These are phyloP conservation scores for Collybiopsis confluens DNA, from an alignment of 768 basidiomycete genomes.

Conservation along the genomic window DNA sequence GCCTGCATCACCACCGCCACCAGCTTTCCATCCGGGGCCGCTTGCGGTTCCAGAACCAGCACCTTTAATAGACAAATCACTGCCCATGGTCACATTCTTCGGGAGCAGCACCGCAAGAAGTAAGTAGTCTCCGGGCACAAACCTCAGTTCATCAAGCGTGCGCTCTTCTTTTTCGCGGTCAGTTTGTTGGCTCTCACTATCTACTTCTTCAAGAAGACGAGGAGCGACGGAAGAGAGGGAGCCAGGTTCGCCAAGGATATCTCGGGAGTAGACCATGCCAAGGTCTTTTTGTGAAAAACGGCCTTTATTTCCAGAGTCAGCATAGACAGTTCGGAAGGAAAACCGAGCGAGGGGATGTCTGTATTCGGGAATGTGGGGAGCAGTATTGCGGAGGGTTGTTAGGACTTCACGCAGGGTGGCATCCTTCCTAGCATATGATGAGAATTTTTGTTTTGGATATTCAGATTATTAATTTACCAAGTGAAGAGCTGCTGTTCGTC, in stretches of 20 bases:
- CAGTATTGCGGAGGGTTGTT: slow-evolving; percentile 69
- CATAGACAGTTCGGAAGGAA: slow-evolving; percentile 76
- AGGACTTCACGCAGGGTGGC: slow-evolving; percentile 77
- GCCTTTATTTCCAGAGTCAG: slow-evolving; percentile 68
- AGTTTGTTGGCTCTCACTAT: slow-evolving; percentile 27
- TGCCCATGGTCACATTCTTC: slow-evolving; percentile 52
- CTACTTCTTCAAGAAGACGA: slow-evolving; percentile 52
- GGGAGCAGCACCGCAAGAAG: slow-evolving; percentile 73
- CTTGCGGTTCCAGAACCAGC: slow-evolving; percentile 25
- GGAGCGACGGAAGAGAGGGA: slow-evolving; percentile 52
- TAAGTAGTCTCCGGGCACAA: slow-evolving; percentile 79
- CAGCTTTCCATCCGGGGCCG: slow-evolving; percentile 21
- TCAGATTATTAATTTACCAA: slow-evolving; percentile 42
- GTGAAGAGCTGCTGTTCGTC: slow-evolving; percentile 83
- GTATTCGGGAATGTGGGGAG: slow-evolving; percentile 66
- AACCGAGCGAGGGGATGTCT: slow-evolving; percentile 80
- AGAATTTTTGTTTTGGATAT: neutral
- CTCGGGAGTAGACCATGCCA: slow-evolving; percentile 77
- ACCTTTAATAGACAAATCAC: slow-evolving; percentile 51
- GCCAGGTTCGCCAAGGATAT: slow-evolving; percentile 80
- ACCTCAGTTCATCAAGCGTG: slow-evolving; percentile 74
- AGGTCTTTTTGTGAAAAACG: slow-evolving; percentile 75
- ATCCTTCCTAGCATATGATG: slow-evolving; percentile 59
- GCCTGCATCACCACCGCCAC: slow-evolving; percentile 45
- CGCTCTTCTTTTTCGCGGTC: slow-evolving; percentile 59